phyloP scores from a whole-genome alignment of 257 asterid species.

The Lantana camara region DNA sequence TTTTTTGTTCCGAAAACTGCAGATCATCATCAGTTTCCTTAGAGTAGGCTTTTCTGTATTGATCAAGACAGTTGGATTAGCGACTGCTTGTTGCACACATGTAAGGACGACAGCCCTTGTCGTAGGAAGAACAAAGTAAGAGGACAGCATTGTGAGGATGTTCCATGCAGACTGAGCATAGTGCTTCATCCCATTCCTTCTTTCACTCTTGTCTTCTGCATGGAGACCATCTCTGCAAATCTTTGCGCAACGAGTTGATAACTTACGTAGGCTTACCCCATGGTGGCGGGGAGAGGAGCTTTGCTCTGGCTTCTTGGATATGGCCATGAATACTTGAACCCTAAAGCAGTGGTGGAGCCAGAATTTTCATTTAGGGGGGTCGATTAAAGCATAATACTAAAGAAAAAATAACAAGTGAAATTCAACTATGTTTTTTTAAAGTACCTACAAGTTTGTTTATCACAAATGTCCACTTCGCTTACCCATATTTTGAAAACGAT shows the following conservation, averaged over 20 bases:
- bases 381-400: no score
- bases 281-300: slow-evolving; percentile 28
- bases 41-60: slow-evolving; percentile 56
- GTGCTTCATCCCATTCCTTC: slow-evolving; percentile 59
- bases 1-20: slow-evolving; percentile 26
- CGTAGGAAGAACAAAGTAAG: slow-evolving; percentile 68
- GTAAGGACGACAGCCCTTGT: slow-evolving; percentile 79
- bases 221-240: slow-evolving; percentile 24
- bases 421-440: no score
- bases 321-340: slow-evolving; percentile 42
- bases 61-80: slow-evolving; percentile 76
- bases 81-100: slow-evolving; percentile 74
- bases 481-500: no score
- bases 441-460: no score
- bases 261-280: slow-evolving; percentile 30
- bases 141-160: slow-evolving; percentile 81
- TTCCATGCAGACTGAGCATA: slow-evolving; percentile 76
- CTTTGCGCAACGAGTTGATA: slow-evolving; percentile 37
- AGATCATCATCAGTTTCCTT: slow-evolving; percentile 27
- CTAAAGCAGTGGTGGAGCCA: no score
- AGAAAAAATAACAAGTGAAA: no score
- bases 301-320: slow-evolving; percentile 44
- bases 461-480: no score
- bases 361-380: no score
- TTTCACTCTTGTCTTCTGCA: slow-evolving; percentile 18